These are phyloP conservation scores for Circinella minor DNA, from an alignment of 371 early-diverging fungal genomes.

Conservation along the genomic window DNA sequence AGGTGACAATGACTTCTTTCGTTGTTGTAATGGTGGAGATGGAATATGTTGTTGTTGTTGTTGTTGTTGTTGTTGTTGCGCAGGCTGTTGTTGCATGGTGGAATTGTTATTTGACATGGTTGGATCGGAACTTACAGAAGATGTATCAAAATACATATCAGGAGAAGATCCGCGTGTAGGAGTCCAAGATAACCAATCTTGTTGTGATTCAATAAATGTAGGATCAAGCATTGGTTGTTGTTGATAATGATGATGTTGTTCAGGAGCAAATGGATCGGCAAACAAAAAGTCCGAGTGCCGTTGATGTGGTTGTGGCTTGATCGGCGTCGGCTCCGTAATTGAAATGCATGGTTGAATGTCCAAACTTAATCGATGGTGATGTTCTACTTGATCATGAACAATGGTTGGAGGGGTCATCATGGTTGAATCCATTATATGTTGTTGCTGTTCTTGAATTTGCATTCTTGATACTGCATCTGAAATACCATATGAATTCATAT, in stretches of 20 bases:
- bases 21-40: slow-evolving; percentile 1
- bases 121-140: slow-evolving; percentile 18
- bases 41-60: slow-evolving; percentile 7
- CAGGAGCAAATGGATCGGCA: slow-evolving; percentile 22
- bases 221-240: slow-evolving; percentile 13
- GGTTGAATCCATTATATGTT: background rate
- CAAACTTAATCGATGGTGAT: slow-evolving; percentile 18
- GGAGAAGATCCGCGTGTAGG: slow-evolving; percentile 17
- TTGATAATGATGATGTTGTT: slow-evolving; percentile 5
- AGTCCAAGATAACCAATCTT: slow-evolving; percentile 22
- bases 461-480: background rate
- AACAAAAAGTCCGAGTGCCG: slow-evolving; percentile 18
- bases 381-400: background rate
- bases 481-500: background rate
- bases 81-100: no score
- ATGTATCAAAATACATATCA: slow-evolving; percentile 17
- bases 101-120: background rate
- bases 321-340: slow-evolving; percentile 30
- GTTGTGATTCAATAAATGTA: background rate
- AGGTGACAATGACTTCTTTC: background rate
- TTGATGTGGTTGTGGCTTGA: slow-evolving; percentile 11
- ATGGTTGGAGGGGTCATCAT: no score
- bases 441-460: slow-evolving; percentile 2
- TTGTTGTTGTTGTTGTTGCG: background rate
- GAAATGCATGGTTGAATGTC: slow-evolving; percentile 34